A percentile compares a stretch with the other conserved stretches of the same genome.
phyloP scores from a whole-genome alignment of 192 early-diverging fungal genomes.

The Pilaira anomala region DNA sequence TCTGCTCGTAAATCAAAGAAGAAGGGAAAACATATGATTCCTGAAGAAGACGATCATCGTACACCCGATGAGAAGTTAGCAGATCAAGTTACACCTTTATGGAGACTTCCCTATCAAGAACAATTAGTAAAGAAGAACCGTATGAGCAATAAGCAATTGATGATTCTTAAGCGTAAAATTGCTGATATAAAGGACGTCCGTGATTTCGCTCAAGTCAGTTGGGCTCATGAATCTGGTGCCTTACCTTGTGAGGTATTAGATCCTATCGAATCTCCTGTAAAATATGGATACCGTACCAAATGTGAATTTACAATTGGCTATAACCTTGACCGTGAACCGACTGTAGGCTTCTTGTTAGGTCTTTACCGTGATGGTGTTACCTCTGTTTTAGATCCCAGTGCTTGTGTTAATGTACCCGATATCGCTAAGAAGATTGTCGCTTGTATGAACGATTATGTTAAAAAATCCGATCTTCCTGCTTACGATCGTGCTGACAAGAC shows the following conservation, averaged over 20 bases:
- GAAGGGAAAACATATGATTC: neutral
- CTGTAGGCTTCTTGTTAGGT: constrained; percentile 69
- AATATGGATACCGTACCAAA: constrained; percentile 68
- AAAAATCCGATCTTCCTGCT: constrained; percentile 29
- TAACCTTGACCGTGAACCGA: constrained; percentile 47
- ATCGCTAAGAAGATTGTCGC: constrained; percentile 50
- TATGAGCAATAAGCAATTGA: constrained; percentile 18
- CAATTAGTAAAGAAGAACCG: constrained; percentile 54
- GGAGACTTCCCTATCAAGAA: constrained; percentile 55
- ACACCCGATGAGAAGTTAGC: constrained; percentile 58
- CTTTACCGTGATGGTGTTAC: constrained; percentile 59
- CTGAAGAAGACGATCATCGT: constrained; percentile 32
- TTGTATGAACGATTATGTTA: constrained; percentile 40
- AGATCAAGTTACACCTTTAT: constrained; percentile 71
- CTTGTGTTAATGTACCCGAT: constrained; percentile 45
- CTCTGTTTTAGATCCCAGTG: constrained; percentile 47
- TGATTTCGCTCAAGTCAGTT: constrained; percentile 27
- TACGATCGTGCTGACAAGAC: constrained; percentile 37
- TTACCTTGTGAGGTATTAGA: constrained; percentile 29
- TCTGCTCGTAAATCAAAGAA: neutral
- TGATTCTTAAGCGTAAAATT: constrained; percentile 23
- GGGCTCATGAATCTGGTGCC: constrained; percentile 15
- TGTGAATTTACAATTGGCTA: constrained; percentile 74
- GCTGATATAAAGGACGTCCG: constrained; percentile 11
- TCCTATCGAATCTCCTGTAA: constrained; percentile 56